A percentile compares a stretch with the other conserved stretches of the same genome.
These are phyloP conservation scores for Salmacisia buchloeana DNA, from an alignment of 1,284 basidiomycete species.

Conservation along the genomic window DNA sequence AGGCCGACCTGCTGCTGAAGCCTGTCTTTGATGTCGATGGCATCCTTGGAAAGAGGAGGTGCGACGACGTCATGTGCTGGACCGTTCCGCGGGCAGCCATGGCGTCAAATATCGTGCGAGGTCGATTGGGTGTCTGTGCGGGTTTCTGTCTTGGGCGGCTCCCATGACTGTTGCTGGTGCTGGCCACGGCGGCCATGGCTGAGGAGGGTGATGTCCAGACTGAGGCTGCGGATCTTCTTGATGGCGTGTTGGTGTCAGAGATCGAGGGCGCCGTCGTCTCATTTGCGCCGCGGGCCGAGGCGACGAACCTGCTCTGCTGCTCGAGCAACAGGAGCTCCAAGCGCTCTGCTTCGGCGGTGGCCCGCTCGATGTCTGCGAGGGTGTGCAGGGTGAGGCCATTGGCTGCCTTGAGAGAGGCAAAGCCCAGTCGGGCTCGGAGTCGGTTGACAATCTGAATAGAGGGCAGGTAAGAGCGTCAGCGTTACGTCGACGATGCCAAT, in stretches of 20 bases:
- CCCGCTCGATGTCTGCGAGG: not conserved
- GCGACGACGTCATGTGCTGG: no score
- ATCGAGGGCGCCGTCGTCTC: not conserved
- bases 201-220: not conserved
- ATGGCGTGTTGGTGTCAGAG: not conserved
- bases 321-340: not conserved
- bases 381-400: not conserved
- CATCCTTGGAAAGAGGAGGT: not conserved
- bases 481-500: not conserved
- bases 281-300: not conserved
- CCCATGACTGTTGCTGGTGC: not conserved
- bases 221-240: not conserved
- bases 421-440: not conserved
- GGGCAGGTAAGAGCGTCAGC: no score
- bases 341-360: not conserved
- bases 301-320: not conserved
- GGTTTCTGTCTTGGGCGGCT: not conserved
- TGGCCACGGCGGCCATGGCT: no score
- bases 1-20: not conserved
- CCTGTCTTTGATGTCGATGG: not conserved
- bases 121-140: no score
- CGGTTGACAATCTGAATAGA: not conserved
- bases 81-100: not conserved
- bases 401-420: not conserved
- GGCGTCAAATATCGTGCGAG: conserved; percentile 5